Conservation (phyloP, 169 alveolate genomes). For the Babesia sp. region DNA sequence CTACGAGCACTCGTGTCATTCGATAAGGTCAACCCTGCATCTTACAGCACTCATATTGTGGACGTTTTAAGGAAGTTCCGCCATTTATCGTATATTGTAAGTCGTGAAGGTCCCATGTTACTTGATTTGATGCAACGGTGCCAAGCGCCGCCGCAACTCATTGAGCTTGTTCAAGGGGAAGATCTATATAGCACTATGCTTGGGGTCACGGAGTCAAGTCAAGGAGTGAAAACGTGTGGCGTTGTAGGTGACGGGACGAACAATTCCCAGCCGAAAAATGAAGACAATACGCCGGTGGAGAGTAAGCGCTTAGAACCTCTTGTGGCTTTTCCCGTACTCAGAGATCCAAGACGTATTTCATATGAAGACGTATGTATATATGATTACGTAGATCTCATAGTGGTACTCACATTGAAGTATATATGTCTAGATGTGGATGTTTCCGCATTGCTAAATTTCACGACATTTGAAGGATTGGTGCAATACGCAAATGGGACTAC, state of each 20-base stretch:
- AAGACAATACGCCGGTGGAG: neutral
- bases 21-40: slow-evolving; percentile 20
- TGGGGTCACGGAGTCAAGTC: neutral
- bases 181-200: slow-evolving; percentile 15
- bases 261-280: neutral
- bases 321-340: slow-evolving; percentile 42
- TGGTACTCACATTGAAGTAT: slow-evolving; percentile 57
- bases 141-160: slow-evolving; percentile 50
- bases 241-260: neutral
- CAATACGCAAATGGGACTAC: slow-evolving; percentile 14
- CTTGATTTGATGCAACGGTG: slow-evolving; percentile 63
- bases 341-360: slow-evolving; percentile 39
- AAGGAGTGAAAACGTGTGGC: neutral
- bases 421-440: slow-evolving; percentile 58
- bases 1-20: slow-evolving; percentile 36
- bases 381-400: slow-evolving; percentile 57
- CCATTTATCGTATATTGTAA: slow-evolving; percentile 59
- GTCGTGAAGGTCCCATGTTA: slow-evolving; percentile 62
- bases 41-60: slow-evolving; percentile 32
- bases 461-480: slow-evolving; percentile 37
- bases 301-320: neutral
- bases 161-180: slow-evolving; percentile 49
- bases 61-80: slow-evolving; percentile 48
- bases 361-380: slow-evolving; percentile 61
- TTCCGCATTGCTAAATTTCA: slow-evolving; percentile 16